Evolutionary conservation across 208 protist genomes (phyloP).

Genomic region (Strigomonas culicis): DNA sequence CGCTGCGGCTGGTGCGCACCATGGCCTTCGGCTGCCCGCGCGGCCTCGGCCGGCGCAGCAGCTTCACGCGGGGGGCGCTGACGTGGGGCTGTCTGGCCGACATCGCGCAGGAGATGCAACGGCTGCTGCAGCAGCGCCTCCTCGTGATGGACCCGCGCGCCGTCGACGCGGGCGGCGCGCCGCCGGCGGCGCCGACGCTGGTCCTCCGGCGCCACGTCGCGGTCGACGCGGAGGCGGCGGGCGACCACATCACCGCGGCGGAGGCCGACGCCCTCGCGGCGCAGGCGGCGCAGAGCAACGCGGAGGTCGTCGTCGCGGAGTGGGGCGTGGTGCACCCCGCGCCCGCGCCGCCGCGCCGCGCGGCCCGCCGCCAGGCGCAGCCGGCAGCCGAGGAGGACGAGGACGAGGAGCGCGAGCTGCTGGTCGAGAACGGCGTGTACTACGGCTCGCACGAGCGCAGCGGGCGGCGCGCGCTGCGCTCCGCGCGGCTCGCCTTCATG

Average conservation of each 20-base stretch:
- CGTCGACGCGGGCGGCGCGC: neutral
- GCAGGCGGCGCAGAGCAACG: constrained; percentile 25
- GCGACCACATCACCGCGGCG: constrained; percentile 3
- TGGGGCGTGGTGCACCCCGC: constrained; percentile 16
- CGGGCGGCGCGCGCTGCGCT: constrained; percentile 61
- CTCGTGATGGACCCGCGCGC: neutral
- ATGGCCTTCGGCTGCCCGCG: constrained; percentile 42
- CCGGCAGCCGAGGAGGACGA: neutral
- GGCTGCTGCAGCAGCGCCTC: neutral
- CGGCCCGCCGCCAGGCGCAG: neutral
- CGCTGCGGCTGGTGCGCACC: constrained; percentile 40
- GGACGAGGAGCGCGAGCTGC: constrained; percentile 12
- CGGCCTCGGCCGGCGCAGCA: constrained; percentile 19
- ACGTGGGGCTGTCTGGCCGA: constrained; percentile 3
- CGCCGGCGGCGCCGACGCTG: neutral
- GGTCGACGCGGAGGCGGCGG: neutral
- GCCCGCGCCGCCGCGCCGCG: neutral
- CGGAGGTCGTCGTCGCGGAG: constrained; percentile 43
- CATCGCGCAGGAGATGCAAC: constrained; percentile 18
- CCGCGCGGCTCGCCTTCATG: constrained; percentile 61
- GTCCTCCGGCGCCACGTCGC: neutral
- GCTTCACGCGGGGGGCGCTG: constrained; percentile 13
- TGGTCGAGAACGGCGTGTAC: constrained; percentile 70
- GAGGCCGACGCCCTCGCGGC: constrained; percentile 26
- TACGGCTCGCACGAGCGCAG: constrained; percentile 37